These are phyloP conservation scores for Phytophthora constricta DNA, from an alignment of 352 stramenopile species.

Conservation along the genomic window DNA sequence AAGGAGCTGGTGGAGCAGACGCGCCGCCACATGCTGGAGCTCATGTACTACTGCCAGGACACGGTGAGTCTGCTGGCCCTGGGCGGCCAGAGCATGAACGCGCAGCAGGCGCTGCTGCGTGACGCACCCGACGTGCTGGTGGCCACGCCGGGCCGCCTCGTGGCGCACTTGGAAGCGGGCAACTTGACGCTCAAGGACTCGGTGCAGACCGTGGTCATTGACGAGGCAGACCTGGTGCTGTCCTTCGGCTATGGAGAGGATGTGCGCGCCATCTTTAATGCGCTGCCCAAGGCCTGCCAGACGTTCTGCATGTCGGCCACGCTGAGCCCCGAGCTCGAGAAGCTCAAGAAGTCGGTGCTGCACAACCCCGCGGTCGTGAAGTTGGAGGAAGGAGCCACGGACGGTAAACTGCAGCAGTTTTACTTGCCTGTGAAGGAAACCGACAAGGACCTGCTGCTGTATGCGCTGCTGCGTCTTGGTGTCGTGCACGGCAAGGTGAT, in stretches of 20 bases:
- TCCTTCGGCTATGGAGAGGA: conserved; percentile 96
- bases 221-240: conserved; percentile 99
- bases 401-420: conserved; percentile 96
- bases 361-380: conserved; percentile 98
- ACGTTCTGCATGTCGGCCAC: conserved; percentile 99
- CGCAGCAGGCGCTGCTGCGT: conserved; percentile 86
- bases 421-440: conserved; percentile 88
- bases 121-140: conserved; percentile 94
- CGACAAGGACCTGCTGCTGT: conserved; percentile 98
- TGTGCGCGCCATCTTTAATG: conserved; percentile 93
- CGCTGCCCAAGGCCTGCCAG: conserved; percentile 97
- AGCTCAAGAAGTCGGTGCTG: conserved; percentile 97
- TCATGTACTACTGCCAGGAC: conserved; percentile 98
- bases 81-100: conserved; percentile 89
- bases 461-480: conserved; percentile 98
- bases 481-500: conserved; percentile 97
- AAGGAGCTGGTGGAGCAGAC: conserved; percentile 98
- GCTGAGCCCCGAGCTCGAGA: conserved; percentile 95
- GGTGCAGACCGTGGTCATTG: conserved; percentile 97
- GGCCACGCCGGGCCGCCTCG: conserved; percentile 94
- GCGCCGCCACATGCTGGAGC: conserved; percentile 84
- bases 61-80: conserved; percentile 92
- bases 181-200: conserved; percentile 89
- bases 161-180: conserved; percentile 83
- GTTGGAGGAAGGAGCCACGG: conserved; percentile 92